Evolutionary conservation across 768 basidiomycete species (phyloP).

Genomic region (Agaricus bisporus): DNA sequence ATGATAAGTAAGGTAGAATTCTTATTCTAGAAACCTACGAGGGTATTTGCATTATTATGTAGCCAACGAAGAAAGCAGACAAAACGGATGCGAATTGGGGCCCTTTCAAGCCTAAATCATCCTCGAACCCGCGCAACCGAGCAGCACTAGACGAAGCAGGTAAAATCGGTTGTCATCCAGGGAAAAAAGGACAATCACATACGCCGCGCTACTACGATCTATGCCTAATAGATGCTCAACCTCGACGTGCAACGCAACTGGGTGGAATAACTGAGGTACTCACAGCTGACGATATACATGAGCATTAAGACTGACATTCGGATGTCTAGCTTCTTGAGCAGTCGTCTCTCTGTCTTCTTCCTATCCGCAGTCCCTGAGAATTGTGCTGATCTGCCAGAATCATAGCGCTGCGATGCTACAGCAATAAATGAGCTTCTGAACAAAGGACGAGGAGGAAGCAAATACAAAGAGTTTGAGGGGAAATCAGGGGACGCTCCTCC

Average conservation of each 20-base stretch:
- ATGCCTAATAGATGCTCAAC: slow-evolving; percentile 34
- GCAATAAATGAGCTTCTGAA: neutral
- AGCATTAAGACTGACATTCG: slow-evolving; percentile 42
- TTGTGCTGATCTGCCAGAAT: slow-evolving; percentile 18
- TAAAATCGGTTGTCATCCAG: neutral
- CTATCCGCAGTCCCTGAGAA: slow-evolving; percentile 21
- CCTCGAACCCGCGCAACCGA: slow-evolving; percentile 58
- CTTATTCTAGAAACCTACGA: slow-evolving; percentile 32
- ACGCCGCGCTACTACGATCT: slow-evolving; percentile 68
- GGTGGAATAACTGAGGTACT: slow-evolving; percentile 1
- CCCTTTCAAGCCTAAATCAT: slow-evolving; percentile 50
- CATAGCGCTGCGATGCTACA: slow-evolving; percentile 7
- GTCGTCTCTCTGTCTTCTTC: slow-evolving; percentile 22
- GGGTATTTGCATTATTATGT: slow-evolving; percentile 67
- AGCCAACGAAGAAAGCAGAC: slow-evolving; percentile 61
- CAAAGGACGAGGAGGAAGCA: neutral
- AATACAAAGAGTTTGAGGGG: neutral
- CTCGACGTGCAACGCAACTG: neutral
- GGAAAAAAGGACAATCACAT: slow-evolving; percentile 12
- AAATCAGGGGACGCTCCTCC: slow-evolving; percentile 9
- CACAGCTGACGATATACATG: slow-evolving; percentile 44
- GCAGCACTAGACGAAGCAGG: slow-evolving; percentile 40
- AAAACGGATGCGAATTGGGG: slow-evolving; percentile 55
- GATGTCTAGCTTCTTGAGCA: slow-evolving; percentile 45
- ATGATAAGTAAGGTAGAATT: neutral